These are phyloP conservation scores for Alternaria brassicae DNA, from an alignment of 2,329 filamentous ascomycete species.

Conservation along the genomic window DNA sequence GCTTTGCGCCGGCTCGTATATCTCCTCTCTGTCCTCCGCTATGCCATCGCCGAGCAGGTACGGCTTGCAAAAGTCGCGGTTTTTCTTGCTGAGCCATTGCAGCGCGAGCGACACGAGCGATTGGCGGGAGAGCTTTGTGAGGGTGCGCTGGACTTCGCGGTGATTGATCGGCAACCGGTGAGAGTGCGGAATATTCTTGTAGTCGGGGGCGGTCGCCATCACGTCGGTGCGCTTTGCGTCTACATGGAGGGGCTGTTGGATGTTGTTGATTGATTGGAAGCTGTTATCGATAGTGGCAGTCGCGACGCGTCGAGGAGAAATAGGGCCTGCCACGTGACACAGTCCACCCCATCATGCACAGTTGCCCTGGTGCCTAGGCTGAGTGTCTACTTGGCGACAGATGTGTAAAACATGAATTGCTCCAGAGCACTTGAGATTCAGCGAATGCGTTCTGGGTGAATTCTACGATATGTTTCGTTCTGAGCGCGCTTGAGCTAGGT, in stretches of 20 bases:
- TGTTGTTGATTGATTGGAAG: slow-evolving; percentile 22
- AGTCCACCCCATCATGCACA: not conserved
- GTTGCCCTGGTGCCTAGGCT: not conserved
- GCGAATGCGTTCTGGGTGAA: not conserved
- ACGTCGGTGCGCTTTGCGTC: slow-evolving; percentile 36
- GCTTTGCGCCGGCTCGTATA: slow-evolving; percentile 72
- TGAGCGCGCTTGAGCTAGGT: not conserved
- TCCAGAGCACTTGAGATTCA: not conserved
- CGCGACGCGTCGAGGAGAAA: slow-evolving; percentile 17
- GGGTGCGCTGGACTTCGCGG: slow-evolving; percentile 68
- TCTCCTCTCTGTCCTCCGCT: slow-evolving; percentile 62
- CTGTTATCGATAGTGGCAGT: slow-evolving; percentile 33
- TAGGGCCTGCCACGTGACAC: slow-evolving; percentile 22
- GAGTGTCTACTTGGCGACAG: not conserved
- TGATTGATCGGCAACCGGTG: slow-evolving; percentile 72
- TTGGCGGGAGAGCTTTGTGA: slow-evolving; percentile 74
- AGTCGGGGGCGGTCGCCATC: slow-evolving; percentile 71
- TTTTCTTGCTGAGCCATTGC: slow-evolving; percentile 76
- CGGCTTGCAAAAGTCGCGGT: slow-evolving; percentile 66
- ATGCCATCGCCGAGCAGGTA: slow-evolving; percentile 57
- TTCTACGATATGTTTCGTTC: not conserved
- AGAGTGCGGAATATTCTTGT: slow-evolving; percentile 73
- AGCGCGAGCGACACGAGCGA: slow-evolving; percentile 75
- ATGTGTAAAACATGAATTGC: not conserved
- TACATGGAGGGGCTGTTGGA: slow-evolving; percentile 34